A percentile compares a stretch with the other conserved stretches of the same genome.
Evolutionary conservation across 139 green algal species (phyloP).

Genomic region (Eudorina sp.): DNA sequence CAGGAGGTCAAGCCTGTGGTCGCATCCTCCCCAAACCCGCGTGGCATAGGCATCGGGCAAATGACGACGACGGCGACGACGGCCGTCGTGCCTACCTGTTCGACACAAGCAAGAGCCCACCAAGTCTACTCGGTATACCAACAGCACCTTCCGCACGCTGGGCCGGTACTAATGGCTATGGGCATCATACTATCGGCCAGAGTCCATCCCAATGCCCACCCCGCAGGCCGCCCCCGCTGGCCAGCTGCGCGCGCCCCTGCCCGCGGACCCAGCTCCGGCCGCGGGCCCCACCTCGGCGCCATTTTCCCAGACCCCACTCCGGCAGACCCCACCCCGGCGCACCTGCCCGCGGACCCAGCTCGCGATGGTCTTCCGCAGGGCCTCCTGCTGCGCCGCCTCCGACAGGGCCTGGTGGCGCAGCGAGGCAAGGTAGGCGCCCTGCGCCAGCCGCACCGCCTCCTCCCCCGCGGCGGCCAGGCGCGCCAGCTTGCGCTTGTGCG

Average conservation of each 20-base stretch:
- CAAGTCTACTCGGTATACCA: too few relatives aligned
- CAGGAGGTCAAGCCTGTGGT: not conserved
- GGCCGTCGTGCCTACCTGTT: too few relatives aligned
- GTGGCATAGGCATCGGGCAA: too few relatives aligned
- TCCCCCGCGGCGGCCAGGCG: constrained; percentile 49
- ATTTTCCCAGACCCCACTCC: not conserved
- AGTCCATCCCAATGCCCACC: too few relatives aligned
- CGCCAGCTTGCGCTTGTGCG: constrained; percentile 38
- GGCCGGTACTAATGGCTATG: not conserved
- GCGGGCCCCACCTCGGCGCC: not conserved
- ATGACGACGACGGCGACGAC: too few relatives aligned
- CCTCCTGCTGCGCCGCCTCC: constrained; percentile 52
- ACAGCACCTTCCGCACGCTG: too few relatives aligned
- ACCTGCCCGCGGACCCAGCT: constrained; percentile 50
- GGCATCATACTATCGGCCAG: not conserved
- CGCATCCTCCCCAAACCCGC: not conserved
- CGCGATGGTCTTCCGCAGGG: constrained; percentile 13
- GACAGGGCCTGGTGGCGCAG: constrained; percentile 32
- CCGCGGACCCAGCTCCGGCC: not conserved
- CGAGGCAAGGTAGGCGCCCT: constrained; percentile 32
- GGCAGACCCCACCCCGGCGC: not conserved
- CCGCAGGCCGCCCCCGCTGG: too few relatives aligned
- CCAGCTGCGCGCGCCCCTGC: not conserved
- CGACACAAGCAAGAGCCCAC: too few relatives aligned
- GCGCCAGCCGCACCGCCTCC: constrained; percentile 50